Conservation (phyloP, 441 rosid species). For the Mallotus repandus region DNA sequence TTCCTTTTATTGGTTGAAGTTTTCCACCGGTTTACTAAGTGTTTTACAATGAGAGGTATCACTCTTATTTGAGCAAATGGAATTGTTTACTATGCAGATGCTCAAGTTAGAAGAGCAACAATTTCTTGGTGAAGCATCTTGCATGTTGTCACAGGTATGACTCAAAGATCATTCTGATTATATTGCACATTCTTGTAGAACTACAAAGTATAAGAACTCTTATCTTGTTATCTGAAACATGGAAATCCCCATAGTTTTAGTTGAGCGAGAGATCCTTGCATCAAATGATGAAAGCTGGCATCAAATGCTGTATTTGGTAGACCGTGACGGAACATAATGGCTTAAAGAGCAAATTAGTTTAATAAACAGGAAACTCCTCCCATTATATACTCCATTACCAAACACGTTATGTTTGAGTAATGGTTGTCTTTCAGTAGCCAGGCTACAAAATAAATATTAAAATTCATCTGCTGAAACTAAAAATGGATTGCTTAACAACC, state of each 20-base stretch:
- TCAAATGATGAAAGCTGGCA: too few species aligned
- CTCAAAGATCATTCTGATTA: conserved; percentile 5
- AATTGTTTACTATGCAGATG: conserved; percentile 49
- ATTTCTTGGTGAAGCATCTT: conserved; percentile 83
- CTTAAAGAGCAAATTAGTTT: neutral
- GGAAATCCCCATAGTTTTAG: neutral
- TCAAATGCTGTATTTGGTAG: too few species aligned
- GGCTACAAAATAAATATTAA: neutral
- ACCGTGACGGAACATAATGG: neutral
- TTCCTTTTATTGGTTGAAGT: neutral
- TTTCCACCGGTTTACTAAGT: neutral
- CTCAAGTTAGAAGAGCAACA: conserved; percentile 92
- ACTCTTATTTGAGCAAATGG: conserved; percentile 18
- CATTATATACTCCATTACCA: neutral
- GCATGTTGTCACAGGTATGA: conserved; percentile 77
- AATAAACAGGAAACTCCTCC: neutral
- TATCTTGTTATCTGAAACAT: neutral
- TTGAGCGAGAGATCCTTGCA: too few species aligned
- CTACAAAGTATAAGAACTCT: conserved; percentile 11
- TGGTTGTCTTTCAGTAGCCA: neutral
- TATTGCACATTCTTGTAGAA: conserved; percentile 7
- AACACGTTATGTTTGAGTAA: neutral
- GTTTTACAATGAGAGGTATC: neutral
- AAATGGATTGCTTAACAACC: neutral
- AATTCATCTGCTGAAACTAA: neutral